These are phyloP conservation scores for Lactarius indigo DNA, from an alignment of 768 basidiomycete species.

Conservation along the genomic window DNA sequence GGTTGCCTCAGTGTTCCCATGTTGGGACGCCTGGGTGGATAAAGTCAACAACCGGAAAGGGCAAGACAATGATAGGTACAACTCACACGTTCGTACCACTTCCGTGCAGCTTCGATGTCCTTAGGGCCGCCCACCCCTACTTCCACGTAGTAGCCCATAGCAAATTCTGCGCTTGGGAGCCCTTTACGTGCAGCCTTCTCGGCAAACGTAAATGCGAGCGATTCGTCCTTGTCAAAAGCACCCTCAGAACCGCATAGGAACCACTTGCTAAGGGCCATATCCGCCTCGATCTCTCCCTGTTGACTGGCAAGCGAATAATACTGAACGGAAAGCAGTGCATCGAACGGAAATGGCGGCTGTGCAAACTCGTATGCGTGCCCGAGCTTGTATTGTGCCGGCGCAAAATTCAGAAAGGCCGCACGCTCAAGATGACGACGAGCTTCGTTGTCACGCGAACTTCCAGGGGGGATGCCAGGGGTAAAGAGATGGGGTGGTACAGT, in stretches of 20 bases:
- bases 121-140: conserved; percentile 80
- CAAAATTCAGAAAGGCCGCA: conserved; percentile 80
- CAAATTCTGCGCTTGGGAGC: conserved; percentile 83
- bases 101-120: conserved; percentile 58
- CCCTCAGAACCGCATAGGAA: conserved; percentile 84
- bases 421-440: conserved; percentile 77
- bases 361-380: conserved; percentile 94
- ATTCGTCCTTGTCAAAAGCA: conserved; percentile 83
- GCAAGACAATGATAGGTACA: background rate
- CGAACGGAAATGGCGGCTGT: conserved; percentile 77
- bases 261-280: conserved; percentile 98
- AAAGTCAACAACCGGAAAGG: background rate
- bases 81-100: conserved; percentile 73
- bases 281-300: conserved; percentile 86
- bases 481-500: conserved; percentile 51
- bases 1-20: conserved; percentile 77
- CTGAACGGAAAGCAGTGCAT: conserved; percentile 84
- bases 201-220: conserved; percentile 82
- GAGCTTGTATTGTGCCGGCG: conserved; percentile 88
- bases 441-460: conserved; percentile 48
- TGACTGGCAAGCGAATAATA: conserved; percentile 84
- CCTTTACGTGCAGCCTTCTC: conserved; percentile 78
- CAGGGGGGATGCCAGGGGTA: conserved; percentile 50
- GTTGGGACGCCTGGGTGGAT: conserved; percentile 56
- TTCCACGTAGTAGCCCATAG: conserved; percentile 93